A percentile compares a stretch with the other conserved stretches of the same genome.
Conservation (phyloP, 2,329 filamentous ascomycete species). For the Aspergillus flavus region DNA sequence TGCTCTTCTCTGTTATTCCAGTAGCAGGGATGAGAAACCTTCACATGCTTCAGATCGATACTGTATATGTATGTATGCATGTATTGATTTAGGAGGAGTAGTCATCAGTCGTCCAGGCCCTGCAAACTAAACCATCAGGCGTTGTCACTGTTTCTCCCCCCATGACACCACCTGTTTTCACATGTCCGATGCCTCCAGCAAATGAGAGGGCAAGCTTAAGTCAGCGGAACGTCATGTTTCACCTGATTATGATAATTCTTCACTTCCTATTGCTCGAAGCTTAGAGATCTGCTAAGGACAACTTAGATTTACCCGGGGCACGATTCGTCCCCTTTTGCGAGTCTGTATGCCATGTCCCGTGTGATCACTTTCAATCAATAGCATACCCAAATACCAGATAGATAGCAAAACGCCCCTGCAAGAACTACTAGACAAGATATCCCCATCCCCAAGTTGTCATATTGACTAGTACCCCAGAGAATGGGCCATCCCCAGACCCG, state of each 20-base stretch:
- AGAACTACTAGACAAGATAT: background rate
- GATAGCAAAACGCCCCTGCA: background rate
- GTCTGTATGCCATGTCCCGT: background rate
- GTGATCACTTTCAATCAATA: background rate
- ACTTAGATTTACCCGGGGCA: background rate
- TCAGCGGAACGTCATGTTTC: constrained; percentile 15
- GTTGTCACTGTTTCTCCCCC: background rate
- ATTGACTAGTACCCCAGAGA: background rate
- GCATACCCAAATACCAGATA: background rate
- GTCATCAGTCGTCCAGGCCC: background rate
- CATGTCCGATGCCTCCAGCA: constrained; percentile 9
- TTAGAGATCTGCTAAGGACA: background rate
- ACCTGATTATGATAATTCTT: background rate
- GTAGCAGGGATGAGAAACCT: constrained; percentile 4
- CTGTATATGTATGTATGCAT: background rate
- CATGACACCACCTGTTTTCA: constrained; percentile 9
- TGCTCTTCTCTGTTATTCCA: background rate
- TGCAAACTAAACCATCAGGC: background rate
- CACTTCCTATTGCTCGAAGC: background rate
- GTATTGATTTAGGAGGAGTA: background rate
- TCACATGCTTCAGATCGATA: constrained; percentile 16
- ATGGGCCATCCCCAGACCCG: constrained; percentile 1
- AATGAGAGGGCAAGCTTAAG: constrained; percentile 10
- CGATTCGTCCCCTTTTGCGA: background rate
- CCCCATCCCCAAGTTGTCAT: background rate